Base-by-base conservation (phyloP, 2,329 filamentous ascomycete genomes). In the Apiospora pterosperma region DNA sequence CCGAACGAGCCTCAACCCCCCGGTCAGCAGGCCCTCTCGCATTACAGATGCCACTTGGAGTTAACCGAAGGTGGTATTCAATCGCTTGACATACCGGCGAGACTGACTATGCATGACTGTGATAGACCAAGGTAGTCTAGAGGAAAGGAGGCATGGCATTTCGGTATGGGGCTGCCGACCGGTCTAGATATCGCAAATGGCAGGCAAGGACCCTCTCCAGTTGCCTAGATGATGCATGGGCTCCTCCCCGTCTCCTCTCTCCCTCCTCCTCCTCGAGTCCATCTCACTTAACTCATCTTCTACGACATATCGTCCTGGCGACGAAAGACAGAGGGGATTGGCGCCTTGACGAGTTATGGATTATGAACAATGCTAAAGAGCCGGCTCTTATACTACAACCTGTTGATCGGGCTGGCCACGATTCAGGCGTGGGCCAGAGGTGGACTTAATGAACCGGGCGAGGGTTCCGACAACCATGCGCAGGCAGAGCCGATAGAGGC, bases 361-460 rank as follows among this genome's bases (percentile, higher is more conserved):
- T 67, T 62, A 68, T 72, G 69, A 74, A 72, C 62, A 62, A 75
- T 75, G 74, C 66, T 69, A 67, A 70, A 70, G 71, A 73, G 70
- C 73, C 65, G 72, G 72, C 69, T 75, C 67, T 70, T 74, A 68
- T 67, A 67, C 69, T 72, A 62, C 66, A 70, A 55, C 66, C 66
- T 74, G 62, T 67, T 74, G 63, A 70, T 72, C 69, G 70, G 70
- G 72, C 72, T 70, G 69, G 70, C 68, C 67, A 72, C 71, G 70
- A 69, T 68, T 66, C 69, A 68, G 66, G 67, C 68, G 62, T 69
- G 67, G 66, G 69, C 67, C 64, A 58, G 69, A 59, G 65, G 70
- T 65, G 65, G 66, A 64, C 62, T 59, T 41, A 62, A 63, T 59
- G 48, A 36, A n/a, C 19, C 48, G 48, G 16, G 25, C 10, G 48